Conservation (phyloP, 2,329 filamentous ascomycete genomes). For the Talaromyces amestolkiae region DNA sequence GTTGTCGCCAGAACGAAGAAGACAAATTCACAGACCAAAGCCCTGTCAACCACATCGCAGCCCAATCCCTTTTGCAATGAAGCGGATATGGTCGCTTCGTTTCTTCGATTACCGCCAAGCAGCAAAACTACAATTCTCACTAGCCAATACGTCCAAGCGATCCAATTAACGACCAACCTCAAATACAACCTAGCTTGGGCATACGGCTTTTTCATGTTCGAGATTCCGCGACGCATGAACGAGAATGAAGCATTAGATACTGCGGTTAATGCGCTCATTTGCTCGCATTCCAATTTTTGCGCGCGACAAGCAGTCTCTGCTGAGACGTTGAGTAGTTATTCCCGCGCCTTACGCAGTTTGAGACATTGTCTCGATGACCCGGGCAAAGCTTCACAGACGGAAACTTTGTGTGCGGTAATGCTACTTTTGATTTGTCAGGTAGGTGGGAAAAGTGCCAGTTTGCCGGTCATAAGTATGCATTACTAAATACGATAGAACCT, state of each 20-base stretch:
- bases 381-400: constrained; percentile 30
- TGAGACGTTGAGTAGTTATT: constrained; percentile 32
- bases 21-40: neutral
- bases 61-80: neutral
- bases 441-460: neutral
- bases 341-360: constrained; percentile 29
- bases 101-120: constrained; percentile 25
- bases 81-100: neutral
- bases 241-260: constrained; percentile 48
- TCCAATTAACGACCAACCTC: constrained; percentile 41
- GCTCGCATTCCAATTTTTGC: constrained; percentile 30
- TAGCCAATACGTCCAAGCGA: constrained; percentile 33
- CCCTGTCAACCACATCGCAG: neutral
- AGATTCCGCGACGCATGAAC: constrained; percentile 49
- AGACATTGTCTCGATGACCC: constrained; percentile 32
- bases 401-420: constrained; percentile 40
- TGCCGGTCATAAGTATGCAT: neutral
- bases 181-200: constrained; percentile 48
- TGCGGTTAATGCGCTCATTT: constrained; percentile 32
- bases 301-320: constrained; percentile 21
- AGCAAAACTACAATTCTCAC: constrained; percentile 35
- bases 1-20: neutral
- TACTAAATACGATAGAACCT: neutral
- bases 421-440: constrained; percentile 36
- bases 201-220: constrained; percentile 48